These are phyloP conservation scores for Endoconidiophora polonica DNA, from an alignment of 2,329 filamentous ascomycete species.

Conservation along the genomic window DNA sequence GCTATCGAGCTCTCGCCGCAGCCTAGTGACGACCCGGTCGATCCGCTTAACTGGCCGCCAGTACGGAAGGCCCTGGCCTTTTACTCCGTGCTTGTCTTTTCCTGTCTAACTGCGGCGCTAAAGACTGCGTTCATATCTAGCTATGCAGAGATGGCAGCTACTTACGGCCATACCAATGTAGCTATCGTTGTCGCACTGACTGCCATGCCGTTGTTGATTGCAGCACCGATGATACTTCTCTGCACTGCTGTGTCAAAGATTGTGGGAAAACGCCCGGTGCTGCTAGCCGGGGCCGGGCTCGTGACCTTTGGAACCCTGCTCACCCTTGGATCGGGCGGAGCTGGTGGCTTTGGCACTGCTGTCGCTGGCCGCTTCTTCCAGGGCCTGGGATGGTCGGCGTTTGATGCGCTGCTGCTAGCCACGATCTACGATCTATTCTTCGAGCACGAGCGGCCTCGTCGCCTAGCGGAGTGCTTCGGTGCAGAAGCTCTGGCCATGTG, in stretches of 20 bases:
- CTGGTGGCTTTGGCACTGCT: constrained; percentile 24
- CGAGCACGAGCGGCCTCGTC: constrained; percentile 34
- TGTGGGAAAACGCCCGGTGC: constrained; percentile 37
- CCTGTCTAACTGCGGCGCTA: constrained; percentile 31
- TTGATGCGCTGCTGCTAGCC: constrained; percentile 35
- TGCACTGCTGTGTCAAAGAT: constrained; percentile 28
- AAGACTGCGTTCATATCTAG: constrained; percentile 38
- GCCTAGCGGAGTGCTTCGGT: constrained; percentile 29
- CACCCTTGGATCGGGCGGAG: constrained; percentile 28
- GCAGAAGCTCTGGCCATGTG: constrained; percentile 31
- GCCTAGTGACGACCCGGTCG: constrained; percentile 35
- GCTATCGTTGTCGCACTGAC: constrained; percentile 30
- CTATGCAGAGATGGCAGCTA: constrained; percentile 23
- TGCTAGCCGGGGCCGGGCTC: constrained; percentile 28
- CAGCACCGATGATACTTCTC: constrained; percentile 27
- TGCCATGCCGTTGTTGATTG: constrained; percentile 34
- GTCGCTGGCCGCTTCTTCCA: constrained; percentile 38
- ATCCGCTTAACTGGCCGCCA: constrained; percentile 40
- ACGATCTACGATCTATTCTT: constrained; percentile 42
- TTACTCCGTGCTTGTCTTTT: constrained; percentile 28
- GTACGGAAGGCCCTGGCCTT: constrained; percentile 36
- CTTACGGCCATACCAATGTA: constrained; percentile 30
- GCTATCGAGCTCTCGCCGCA: constrained; percentile 35
- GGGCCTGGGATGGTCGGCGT: constrained; percentile 41
- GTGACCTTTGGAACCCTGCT: constrained; percentile 34